phyloP scores from a whole-genome alignment of 208 protist species.

The Trypanosoma theileri region DNA sequence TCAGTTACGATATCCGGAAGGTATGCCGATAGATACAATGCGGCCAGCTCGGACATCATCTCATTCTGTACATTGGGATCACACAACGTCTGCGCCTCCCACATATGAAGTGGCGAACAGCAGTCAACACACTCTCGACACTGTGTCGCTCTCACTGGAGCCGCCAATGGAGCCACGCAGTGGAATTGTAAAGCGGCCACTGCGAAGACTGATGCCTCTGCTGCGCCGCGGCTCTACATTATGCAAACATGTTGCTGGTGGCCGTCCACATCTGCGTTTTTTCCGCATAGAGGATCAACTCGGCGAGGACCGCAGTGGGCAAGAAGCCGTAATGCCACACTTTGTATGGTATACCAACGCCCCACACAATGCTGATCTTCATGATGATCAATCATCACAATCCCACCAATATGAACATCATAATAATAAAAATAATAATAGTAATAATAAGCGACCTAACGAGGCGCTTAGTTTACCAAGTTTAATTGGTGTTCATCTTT shows the following conservation, averaged over 20 bases:
- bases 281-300: slow-evolving; percentile 64
- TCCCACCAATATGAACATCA: too few relatives aligned
- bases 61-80: slow-evolving; percentile 3
- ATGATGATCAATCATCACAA: too few relatives aligned
- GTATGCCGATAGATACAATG: too few relatives aligned
- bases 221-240: slow-evolving; percentile 43
- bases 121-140: slow-evolving; percentile 10
- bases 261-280: slow-evolving; percentile 56
- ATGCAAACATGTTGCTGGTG: slow-evolving; percentile 43
- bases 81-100: not conserved
- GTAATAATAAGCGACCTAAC: not conserved
- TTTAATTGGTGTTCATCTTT: slow-evolving; percentile 49
- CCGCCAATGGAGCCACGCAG: slow-evolving; percentile 23
- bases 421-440: not conserved
- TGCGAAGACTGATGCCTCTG: slow-evolving; percentile 55
- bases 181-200: slow-evolving; percentile 45
- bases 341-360: slow-evolving; percentile 45
- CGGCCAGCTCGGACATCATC: too few relatives aligned
- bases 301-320: slow-evolving; percentile 27
- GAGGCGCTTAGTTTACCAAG: slow-evolving; percentile 46
- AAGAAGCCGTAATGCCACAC: slow-evolving; percentile 63
- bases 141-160: not conserved
- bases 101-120: not conserved
- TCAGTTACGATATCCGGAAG: too few relatives aligned
- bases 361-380: not conserved